Evolutionary conservation across 1,284 basidiomycete genomes (phyloP).

Genomic region (Pseudozyma thailandica): DNA sequence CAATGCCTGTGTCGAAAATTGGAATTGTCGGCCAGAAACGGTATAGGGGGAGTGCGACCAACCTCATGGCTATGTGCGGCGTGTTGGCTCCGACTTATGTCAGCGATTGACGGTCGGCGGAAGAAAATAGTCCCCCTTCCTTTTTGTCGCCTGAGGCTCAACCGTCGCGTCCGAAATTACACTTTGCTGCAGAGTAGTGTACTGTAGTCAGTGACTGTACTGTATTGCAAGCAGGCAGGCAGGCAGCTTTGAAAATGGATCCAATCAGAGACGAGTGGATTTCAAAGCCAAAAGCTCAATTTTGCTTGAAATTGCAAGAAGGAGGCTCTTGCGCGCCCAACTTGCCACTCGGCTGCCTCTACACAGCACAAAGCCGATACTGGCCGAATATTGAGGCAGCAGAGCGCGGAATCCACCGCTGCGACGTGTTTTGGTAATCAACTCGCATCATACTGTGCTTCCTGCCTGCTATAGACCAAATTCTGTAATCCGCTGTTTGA

Average conservation of each 20-base stretch:
- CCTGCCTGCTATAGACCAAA: background rate
- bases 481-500: too few species aligned
- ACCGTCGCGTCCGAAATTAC: background rate
- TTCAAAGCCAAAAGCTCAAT: slow-evolving; percentile 3
- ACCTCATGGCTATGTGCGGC: background rate
- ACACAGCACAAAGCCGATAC: slow-evolving; percentile 35
- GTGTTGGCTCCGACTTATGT: slow-evolving; percentile 16
- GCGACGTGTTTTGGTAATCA: slow-evolving; percentile 44
- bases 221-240: background rate
- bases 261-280: slow-evolving; percentile 3
- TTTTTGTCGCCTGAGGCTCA: background rate
- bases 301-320: too few species aligned
- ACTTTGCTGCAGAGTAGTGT: background rate
- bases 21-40: slow-evolving; percentile 16
- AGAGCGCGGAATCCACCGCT: background rate
- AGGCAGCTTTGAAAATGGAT: background rate
- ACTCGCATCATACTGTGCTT: slow-evolving; percentile 4
- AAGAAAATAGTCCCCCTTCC: slow-evolving; percentile 8
- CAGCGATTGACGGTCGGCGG: slow-evolving; percentile 14
- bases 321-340: too few species aligned
- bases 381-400: slow-evolving; percentile 16
- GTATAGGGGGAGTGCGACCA: slow-evolving; percentile 16
- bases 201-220: too few species aligned
- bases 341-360: too few species aligned
- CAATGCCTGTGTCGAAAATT: too few species aligned